Conservation (phyloP, 164 flowering plant genomes). For the Pachysandra terminalis region DNA sequence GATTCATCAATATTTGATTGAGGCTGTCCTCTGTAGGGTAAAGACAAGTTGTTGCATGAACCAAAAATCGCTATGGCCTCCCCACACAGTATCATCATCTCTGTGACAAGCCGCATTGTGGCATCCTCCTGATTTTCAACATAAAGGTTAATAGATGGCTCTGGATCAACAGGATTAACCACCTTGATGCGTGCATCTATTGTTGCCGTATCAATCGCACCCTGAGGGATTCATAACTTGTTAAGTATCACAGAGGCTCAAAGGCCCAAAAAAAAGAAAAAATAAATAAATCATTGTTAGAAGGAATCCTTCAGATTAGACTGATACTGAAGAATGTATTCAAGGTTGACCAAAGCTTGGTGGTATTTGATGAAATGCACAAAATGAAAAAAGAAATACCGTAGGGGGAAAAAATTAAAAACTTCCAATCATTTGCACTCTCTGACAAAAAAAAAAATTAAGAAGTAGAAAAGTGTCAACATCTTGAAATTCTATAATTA, state of each 20-base stretch:
- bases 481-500: background rate
- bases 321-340: no score
- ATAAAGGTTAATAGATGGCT: constrained; percentile 79
- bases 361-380: no score
- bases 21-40: constrained; percentile 96
- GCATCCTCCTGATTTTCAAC: constrained; percentile 89
- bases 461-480: no score
- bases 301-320: no score
- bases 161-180: constrained; percentile 80
- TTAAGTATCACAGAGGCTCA: background rate
- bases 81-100: constrained; percentile 98
- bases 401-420: background rate
- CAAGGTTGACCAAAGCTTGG: no score
- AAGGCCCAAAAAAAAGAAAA: background rate
- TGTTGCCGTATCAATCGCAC: constrained; percentile 75
- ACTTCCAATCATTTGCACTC: background rate
- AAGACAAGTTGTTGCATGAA: constrained; percentile 60
- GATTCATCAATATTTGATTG: constrained; percentile 69
- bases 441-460: background rate
- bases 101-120: constrained; percentile 93
- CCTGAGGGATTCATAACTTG: constrained; percentile 37
- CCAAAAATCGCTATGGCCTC: constrained; percentile 87
- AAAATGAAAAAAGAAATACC: background rate
- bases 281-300: no score
- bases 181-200: constrained; percentile 86